Percentiles rank a stretch among this genome's conserved stretches.
These are phyloP conservation scores for Neurospora sp. DNA, from an alignment of 2,329 filamentous ascomycete species.

Conservation along the genomic window DNA sequence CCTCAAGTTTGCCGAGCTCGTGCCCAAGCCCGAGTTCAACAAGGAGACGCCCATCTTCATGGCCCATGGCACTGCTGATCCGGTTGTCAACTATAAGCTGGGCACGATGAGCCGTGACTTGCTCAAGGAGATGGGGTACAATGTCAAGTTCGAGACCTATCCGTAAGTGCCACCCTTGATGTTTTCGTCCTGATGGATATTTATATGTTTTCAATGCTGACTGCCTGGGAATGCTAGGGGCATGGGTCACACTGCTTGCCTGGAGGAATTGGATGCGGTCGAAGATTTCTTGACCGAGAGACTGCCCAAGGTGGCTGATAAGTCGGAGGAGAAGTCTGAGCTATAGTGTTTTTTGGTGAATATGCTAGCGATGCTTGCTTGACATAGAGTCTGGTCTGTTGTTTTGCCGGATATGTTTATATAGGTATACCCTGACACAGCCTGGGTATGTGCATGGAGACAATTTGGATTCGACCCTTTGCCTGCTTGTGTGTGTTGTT, in stretches of 20 bases:
- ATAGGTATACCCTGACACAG: neutral
- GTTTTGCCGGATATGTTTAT: neutral
- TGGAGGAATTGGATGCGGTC: constrained; percentile 73
- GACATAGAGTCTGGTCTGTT: neutral
- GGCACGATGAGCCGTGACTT: constrained; percentile 57
- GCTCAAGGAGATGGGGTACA: constrained; percentile 60
- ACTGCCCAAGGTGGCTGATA: constrained; percentile 30
- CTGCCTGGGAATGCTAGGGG: constrained; percentile 34
- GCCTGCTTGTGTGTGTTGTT: neutral
- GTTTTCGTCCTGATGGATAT: neutral
- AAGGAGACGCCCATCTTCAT: constrained; percentile 77
- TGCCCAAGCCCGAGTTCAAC: constrained; percentile 43
- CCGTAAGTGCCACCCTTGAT: constrained; percentile 37
- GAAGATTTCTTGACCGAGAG: constrained; percentile 46
- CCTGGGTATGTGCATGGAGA: neutral
- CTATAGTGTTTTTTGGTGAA: neutral
- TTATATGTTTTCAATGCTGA: neutral
- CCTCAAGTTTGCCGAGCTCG: constrained; percentile 32
- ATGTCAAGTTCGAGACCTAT: constrained; percentile 70
- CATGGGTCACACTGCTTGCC: constrained; percentile 66
- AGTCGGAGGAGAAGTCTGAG: constrained; percentile 25
- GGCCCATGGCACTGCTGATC: constrained; percentile 75
- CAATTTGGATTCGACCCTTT: neutral
- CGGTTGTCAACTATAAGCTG: constrained; percentile 59
- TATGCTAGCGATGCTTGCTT: neutral